Evolutionary conservation across 177 flowering plant genomes (phyloP), one percentile per base, ranked within the genome.

Genomic region (Vitis hybrid): DNA sequence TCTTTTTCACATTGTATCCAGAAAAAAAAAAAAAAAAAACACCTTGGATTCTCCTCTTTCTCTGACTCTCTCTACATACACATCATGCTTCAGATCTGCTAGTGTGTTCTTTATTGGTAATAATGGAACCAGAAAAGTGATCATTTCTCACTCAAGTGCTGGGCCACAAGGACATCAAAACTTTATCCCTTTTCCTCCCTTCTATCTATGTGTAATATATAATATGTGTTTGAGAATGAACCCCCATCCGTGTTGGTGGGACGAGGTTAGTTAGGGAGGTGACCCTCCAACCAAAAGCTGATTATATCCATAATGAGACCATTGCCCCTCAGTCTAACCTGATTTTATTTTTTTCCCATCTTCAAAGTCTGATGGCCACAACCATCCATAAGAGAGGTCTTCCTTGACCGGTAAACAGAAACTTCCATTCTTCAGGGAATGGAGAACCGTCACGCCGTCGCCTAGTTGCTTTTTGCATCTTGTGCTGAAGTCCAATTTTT

Each of bases 261-360:
- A 33, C 49, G 10, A 56, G 15, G 51, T 72, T 66, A 61, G 81
- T 48, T 56, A 18, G 74, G 78, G 51, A 63, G 72, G 29, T 70
- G 81, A 75, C 76, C 74, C 63, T 73, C 73, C 75, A 79, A 76
- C 48, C 48, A 62, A 72, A 64, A 49, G 56, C 56, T 14, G 12
- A 14, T 14, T 55, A 55, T 39, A 39, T 39, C 48, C 9, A 39
- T 39, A 5, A 55, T 55, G 16, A 15, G 65, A 62, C 7, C 65
- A 31, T 29, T 9, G 29, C 45, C 45, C 13, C 10, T 15, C 51
- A 19, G 14, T 62, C 50, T 26, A 48, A 5, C 15, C 51, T 15
- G 19, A 31, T 18, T 14, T 26, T 11, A 21, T 61, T 51, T 51
- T 12, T 12, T 51, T 51, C n/a, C n/a, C 14, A 12, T 51, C n/a